Percentiles rank a stretch among this genome's conserved stretches.
Conservation (phyloP, 371 early-diverging fungal genomes). For the Choanephora cucurbitarum region DNA sequence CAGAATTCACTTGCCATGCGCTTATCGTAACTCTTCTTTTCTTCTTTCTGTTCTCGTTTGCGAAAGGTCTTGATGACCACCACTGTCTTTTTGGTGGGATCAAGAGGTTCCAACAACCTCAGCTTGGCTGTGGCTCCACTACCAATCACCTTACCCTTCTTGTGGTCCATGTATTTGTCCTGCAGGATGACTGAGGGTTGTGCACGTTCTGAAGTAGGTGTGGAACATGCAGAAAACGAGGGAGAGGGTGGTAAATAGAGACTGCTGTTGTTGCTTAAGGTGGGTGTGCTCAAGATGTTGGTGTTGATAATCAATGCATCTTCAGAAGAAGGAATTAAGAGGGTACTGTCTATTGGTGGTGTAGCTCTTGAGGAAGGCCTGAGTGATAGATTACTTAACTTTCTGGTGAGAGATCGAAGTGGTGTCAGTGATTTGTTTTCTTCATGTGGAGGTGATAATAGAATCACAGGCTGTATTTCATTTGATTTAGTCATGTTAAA, state of each 20-base stretch:
- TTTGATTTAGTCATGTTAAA: background rate
- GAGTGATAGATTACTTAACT: constrained; percentile 21
- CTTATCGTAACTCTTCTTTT: constrained; percentile 63
- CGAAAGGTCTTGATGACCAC: constrained; percentile 58
- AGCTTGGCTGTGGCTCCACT: constrained; percentile 37
- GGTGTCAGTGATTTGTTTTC: constrained; percentile 10
- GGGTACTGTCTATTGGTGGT: background rate
- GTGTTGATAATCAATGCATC: background rate
- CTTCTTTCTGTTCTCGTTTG: constrained; percentile 43
- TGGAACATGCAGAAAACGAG: constrained; percentile 17
- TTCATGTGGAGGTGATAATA: constrained; percentile 18
- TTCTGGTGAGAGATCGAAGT: constrained; percentile 14
- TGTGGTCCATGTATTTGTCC: constrained; percentile 28
- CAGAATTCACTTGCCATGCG: constrained; percentile 72
- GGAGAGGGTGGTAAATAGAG: constrained; percentile 20
- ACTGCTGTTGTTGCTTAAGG: constrained; percentile 4
- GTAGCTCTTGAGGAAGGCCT: constrained; percentile 8
- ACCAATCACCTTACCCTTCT: constrained; percentile 28
- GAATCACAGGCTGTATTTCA: constrained; percentile 18
- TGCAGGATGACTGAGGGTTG: constrained; percentile 19
- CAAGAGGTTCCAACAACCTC: constrained; percentile 13
- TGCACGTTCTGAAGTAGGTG: constrained; percentile 19
- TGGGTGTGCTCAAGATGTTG: constrained; percentile 5
- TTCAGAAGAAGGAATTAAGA: constrained; percentile 3
- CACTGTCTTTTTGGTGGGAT: background rate